Percentiles rank a stretch among this genome's conserved stretches.
phyloP scores from a whole-genome alignment of 2,329 filamentous ascomycete genomes.

The Chlorencoelia australis region DNA sequence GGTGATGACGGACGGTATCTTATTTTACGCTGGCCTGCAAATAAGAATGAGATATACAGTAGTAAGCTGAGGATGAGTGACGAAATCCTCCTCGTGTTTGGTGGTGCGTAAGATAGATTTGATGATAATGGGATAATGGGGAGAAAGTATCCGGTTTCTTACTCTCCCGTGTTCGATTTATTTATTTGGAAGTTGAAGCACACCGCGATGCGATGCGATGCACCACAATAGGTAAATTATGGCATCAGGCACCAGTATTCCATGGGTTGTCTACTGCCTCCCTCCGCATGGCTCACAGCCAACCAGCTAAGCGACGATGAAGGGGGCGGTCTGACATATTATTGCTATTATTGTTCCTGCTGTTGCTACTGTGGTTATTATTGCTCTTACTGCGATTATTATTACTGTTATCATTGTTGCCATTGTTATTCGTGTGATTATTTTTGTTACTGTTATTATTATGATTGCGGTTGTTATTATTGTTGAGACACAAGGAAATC shows the following conservation, averaged over 20 bases:
- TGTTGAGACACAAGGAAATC: background rate
- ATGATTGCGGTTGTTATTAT: background rate
- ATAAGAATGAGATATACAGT: background rate
- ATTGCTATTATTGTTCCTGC: background rate
- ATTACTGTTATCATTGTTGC: background rate
- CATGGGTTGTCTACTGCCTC: background rate
- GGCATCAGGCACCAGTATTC: conserved; percentile 1
- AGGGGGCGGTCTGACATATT: background rate
- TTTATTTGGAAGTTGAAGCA: background rate
- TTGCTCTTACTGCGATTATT: background rate
- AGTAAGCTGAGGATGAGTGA: conserved; percentile 1
- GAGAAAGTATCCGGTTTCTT: background rate
- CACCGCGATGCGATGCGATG: background rate
- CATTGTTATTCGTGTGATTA: background rate
- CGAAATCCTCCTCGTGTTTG: background rate
- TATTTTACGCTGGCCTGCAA: too few relatives aligned
- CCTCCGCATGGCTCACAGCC: background rate
- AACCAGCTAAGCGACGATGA: background rate
- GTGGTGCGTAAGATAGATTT: background rate
- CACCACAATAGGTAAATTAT: background rate
- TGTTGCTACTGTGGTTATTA: background rate
- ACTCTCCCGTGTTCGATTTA: background rate
- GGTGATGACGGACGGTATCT: too few relatives aligned
- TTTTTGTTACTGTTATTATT: background rate
- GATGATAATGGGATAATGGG: too few relatives aligned